phyloP scores from a whole-genome alignment of 2,329 filamentous ascomycete genomes.

The Diaporthe sp. region DNA sequence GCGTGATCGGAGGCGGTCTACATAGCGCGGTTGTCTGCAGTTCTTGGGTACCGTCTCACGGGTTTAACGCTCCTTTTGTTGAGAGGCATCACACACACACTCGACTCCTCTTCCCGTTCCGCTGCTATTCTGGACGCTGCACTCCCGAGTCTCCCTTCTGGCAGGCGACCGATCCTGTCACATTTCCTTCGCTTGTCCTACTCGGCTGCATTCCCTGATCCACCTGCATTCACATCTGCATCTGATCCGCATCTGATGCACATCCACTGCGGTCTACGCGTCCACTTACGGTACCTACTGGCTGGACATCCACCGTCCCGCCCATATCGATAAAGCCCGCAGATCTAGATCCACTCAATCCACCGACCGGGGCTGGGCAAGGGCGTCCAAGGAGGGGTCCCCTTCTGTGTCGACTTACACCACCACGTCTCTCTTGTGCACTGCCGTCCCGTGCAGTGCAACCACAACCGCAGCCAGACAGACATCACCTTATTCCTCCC shows the following conservation, averaged over 20 bases:
- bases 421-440: slow-evolving; percentile 16
- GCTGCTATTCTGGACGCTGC: slow-evolving; percentile 1
- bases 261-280: neutral
- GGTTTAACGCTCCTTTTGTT: slow-evolving; percentile 16
- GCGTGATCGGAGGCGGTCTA: slow-evolving; percentile 28
- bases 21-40: neutral
- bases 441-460: slow-evolving; percentile 11
- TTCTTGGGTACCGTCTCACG: neutral
- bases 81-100: neutral
- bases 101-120: neutral
- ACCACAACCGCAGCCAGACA: slow-evolving; percentile 31
- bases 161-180: slow-evolving; percentile 6
- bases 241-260: slow-evolving; percentile 21
- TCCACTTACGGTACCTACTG: slow-evolving; percentile 1
- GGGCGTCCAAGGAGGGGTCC: slow-evolving; percentile 23
- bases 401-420: slow-evolving; percentile 20
- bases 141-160: slow-evolving; percentile 7
- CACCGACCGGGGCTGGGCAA: slow-evolving; percentile 25
- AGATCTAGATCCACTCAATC: slow-evolving; percentile 20
- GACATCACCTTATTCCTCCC: slow-evolving; percentile 33
- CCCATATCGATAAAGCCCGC: slow-evolving; percentile 28
- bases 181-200: slow-evolving; percentile 15
- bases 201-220: slow-evolving; percentile 21
- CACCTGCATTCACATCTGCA: slow-evolving; percentile 30
- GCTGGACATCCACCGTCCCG: slow-evolving; percentile 6